Evolutionary conservation across 768 basidiomycete genomes (phyloP).

Genomic region (Auricularia heimuer): DNA sequence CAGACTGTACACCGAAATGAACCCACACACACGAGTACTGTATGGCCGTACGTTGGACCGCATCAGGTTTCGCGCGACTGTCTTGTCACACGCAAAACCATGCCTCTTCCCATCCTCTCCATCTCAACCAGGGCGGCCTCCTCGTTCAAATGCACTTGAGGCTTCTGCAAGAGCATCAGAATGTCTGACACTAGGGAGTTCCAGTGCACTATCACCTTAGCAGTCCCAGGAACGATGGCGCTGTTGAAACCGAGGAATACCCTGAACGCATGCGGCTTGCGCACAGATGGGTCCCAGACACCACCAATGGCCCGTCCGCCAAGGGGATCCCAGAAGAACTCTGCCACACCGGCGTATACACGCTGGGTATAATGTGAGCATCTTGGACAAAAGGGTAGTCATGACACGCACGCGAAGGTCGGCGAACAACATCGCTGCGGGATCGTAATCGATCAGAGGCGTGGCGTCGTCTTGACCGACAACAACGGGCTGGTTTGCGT

Average conservation of each 20-base stretch:
- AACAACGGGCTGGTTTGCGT: slow-evolving; percentile 34
- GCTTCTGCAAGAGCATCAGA: slow-evolving; percentile 29
- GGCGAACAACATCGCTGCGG: slow-evolving; percentile 50
- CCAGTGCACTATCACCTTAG: slow-evolving; percentile 5
- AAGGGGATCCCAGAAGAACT: slow-evolving; percentile 74
- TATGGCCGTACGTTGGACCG: too few species aligned
- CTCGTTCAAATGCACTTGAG: slow-evolving; percentile 56
- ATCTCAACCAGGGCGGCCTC: slow-evolving; percentile 63
- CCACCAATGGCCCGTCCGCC: slow-evolving; percentile 74
- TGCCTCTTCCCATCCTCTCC: slow-evolving; percentile 57
- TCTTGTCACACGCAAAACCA: slow-evolving; percentile 42
- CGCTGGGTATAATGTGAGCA: slow-evolving; percentile 32
- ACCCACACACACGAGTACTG: too few species aligned
- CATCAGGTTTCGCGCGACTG: slow-evolving; percentile 1
- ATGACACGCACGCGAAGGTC: slow-evolving; percentile 58
- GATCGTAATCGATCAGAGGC: slow-evolving; percentile 64
- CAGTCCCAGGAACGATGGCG: slow-evolving; percentile 17
- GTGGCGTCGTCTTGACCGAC: slow-evolving; percentile 14
- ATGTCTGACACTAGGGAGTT: background rate
- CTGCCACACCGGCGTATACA: slow-evolving; percentile 63
- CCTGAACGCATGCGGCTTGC: slow-evolving; percentile 56
- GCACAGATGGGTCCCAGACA: slow-evolving; percentile 76
- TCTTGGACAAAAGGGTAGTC: slow-evolving; percentile 2
- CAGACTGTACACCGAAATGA: too few species aligned
- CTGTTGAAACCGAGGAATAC: slow-evolving; percentile 64